A percentile compares a stretch with the other conserved stretches of the same genome.
These are phyloP conservation scores for Hansenula sp. DNA, from an alignment of 1,139 yeast species.

Conservation along the genomic window DNA sequence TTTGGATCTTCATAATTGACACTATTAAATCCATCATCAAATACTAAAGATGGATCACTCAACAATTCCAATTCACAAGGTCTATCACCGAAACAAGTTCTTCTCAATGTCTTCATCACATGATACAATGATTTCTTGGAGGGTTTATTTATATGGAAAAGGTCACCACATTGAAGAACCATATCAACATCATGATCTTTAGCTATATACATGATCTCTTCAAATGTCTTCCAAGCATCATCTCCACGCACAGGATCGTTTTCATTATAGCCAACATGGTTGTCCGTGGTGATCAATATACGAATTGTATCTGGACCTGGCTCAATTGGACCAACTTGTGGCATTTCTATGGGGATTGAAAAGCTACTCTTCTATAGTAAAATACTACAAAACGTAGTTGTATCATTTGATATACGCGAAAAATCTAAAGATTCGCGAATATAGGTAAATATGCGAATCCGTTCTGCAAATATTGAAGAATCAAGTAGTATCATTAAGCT, in stretches of 20 bases:
- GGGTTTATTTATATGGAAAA: slow-evolving; percentile 88
- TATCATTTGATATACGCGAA: too few species aligned
- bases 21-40: slow-evolving; percentile 55
- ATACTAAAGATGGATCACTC: slow-evolving; percentile 67
- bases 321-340: slow-evolving; percentile 33
- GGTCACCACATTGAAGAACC: slow-evolving; percentile 89
- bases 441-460: too few species aligned
- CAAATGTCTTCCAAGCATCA: slow-evolving; percentile 84
- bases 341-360: slow-evolving; percentile 26
- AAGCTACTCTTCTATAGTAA: too few species aligned
- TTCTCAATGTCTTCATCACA: slow-evolving; percentile 69
- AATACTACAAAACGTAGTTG: too few species aligned
- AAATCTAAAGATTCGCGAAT: too few species aligned
- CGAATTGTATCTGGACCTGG: slow-evolving; percentile 62
- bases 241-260: slow-evolving; percentile 86
- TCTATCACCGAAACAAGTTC: slow-evolving; percentile 76
- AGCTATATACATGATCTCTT: slow-evolving; percentile 79
- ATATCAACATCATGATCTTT: slow-evolving; percentile 70
- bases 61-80: slow-evolving; percentile 85
- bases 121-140: slow-evolving; percentile 81
- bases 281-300: slow-evolving; percentile 85
- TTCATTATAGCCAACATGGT: slow-evolving; percentile 93
- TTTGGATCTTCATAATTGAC: slow-evolving; percentile 91
- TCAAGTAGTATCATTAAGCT: too few species aligned
- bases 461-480: too few species aligned